Evolutionary conservation across 148 eudicot genomes (phyloP), one percentile per base, ranked within the genome.

Genomic region (Vaccinium macrocarpon): DNA sequence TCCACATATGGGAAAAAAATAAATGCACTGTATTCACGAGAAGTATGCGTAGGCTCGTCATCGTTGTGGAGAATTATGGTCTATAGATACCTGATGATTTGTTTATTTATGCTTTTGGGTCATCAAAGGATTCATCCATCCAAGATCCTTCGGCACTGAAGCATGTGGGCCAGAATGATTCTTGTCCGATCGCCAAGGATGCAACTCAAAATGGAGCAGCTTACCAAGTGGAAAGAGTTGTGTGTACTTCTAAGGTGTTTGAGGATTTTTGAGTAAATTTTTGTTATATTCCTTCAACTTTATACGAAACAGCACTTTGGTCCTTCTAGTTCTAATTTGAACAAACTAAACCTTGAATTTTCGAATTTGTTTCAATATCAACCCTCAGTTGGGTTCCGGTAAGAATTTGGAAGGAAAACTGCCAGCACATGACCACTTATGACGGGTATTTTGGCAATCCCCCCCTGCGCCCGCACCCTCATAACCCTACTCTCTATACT

Each of bases 171-270:
- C 81, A 57, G 57, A 48, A 57, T 76, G 85, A 76, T 76, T 75
- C 81, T 23, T 32, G 12, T 76, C 6, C 16, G 29, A 59, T 7
- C 25, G 27, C 85, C 25, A 59, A 14, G 72, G 73, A 76, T 59
- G 85, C 19, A 83, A 48, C 25, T 23, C 74, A 61, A 76, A 83
- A 76, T 83, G 81, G 81, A 83, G 85, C 46, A 16, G 27, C 49
- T 35, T 38, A 55, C 59, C 71, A 83, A 27, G 80, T 48, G 12
- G 72, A 83, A 83, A 59, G 56, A 76, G 49, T 59, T 59, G 6
- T 76, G 48, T 18, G 9, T 25, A 48, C 70, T 76, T 76, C 85
- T 61, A 83, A 83, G 81, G 85, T 83, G 59, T 18, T 46, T 59
- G 52, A 74, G 10, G 38, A 62, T n/a, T 64, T 42, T 42, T 42